These are phyloP conservation scores for Chlamydomonas reinhardtii DNA, from an alignment of 163 green algal species.

Conservation along the genomic window DNA sequence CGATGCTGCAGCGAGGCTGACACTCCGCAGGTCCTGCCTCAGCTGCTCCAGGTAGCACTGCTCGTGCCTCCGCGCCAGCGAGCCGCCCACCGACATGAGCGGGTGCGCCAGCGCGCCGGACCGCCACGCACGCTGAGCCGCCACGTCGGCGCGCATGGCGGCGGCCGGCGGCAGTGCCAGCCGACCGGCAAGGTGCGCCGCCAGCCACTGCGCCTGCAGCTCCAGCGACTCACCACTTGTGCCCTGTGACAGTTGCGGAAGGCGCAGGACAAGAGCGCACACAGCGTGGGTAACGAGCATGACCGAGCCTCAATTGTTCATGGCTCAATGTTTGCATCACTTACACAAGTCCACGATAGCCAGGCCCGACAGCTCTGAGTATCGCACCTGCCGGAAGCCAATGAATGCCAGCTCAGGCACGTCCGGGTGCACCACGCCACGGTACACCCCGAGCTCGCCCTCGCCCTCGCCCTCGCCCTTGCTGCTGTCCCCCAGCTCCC, in stretches of 20 bases:
- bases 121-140: conserved; percentile 15
- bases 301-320: too few species aligned
- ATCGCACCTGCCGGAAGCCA: neutral
- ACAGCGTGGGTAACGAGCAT: too few species aligned
- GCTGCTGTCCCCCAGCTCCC: too few species aligned
- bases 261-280: too few species aligned
- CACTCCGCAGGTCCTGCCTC: neutral
- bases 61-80: conserved; percentile 5
- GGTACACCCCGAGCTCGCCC: conserved; percentile 19
- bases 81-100: conserved; percentile 27
- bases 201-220: conserved; percentile 47
- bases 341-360: too few species aligned
- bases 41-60: conserved; percentile 8
- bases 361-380: too few species aligned
- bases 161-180: neutral
- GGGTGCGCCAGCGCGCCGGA: conserved; percentile 3
- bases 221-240: neutral
- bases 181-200: neutral
- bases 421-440: conserved; percentile 18
- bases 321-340: too few species aligned
- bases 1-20: too few species aligned
- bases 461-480: neutral
- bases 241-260: neutral
- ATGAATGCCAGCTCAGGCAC: conserved; percentile 29
- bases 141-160: conserved; percentile 14